Conservation (phyloP, 2,329 filamentous ascomycete species). For the Exophiala bonariae region DNA sequence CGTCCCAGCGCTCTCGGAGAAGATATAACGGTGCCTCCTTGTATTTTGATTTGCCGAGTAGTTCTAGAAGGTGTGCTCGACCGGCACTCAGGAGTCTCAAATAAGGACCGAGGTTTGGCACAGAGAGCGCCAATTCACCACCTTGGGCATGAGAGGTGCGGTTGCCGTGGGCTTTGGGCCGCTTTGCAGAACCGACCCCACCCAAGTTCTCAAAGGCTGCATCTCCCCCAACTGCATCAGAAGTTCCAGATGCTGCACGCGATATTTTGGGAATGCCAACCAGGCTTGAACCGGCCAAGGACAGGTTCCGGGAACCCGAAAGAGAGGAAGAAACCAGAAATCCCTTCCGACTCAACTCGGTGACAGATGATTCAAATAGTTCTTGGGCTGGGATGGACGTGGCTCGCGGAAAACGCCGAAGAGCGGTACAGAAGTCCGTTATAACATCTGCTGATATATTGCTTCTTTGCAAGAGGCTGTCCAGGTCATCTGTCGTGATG, state of each 20-base stretch:
- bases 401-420: constrained; percentile 48
- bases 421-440: constrained; percentile 32
- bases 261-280: constrained; percentile 25
- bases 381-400: constrained; percentile 45
- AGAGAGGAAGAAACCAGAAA: constrained; percentile 54
- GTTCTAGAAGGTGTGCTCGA: constrained; percentile 53
- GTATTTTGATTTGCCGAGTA: constrained; percentile 53
- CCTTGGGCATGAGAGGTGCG: constrained; percentile 1
- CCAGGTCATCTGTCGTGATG: constrained; percentile 55
- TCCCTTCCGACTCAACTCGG: constrained; percentile 51
- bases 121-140: constrained; percentile 49
- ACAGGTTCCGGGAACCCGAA: constrained; percentile 18
- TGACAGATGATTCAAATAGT: constrained; percentile 50
- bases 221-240: constrained; percentile 30
- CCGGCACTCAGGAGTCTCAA: constrained; percentile 57
- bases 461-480: constrained; percentile 41
- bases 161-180: constrained; percentile 10
- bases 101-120: constrained; percentile 62
- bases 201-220: constrained; percentile 29
- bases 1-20: constrained; percentile 63
- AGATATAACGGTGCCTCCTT: constrained; percentile 54
- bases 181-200: constrained; percentile 22
- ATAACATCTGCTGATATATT: constrained; percentile 19
- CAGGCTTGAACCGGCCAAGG: constrained; percentile 18
- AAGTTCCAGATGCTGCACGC: constrained; percentile 39